Conservation (phyloP, 768 basidiomycete species). For the Sarcodon sp. region DNA sequence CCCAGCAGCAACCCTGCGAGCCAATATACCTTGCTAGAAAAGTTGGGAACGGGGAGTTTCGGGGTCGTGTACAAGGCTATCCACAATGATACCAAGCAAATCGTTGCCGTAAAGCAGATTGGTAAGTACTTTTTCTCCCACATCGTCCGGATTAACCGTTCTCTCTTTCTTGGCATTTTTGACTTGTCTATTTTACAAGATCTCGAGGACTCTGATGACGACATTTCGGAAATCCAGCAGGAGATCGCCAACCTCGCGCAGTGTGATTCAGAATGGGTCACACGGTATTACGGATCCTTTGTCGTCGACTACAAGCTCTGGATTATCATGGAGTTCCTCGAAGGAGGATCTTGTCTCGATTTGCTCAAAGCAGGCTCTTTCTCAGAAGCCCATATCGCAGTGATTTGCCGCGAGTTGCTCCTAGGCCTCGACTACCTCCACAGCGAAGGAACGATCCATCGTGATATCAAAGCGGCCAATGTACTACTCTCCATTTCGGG, state of each 20-base stretch:
- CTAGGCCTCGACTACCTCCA: slow-evolving; percentile 95
- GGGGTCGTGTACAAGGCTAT: slow-evolving; percentile 96
- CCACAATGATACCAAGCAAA: slow-evolving; percentile 87
- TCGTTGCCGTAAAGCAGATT: slow-evolving; percentile 98
- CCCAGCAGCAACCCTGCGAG: slow-evolving; percentile 74
- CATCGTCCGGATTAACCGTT: slow-evolving; percentile 1
- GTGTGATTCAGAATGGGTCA: slow-evolving; percentile 95
- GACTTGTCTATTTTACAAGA: slow-evolving; percentile 32
- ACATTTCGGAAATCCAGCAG: slow-evolving; percentile 96
- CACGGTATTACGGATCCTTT: slow-evolving; percentile 93
- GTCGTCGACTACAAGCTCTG: slow-evolving; percentile 95
- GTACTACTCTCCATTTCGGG: slow-evolving; percentile 83
- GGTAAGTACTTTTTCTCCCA: slow-evolving; percentile 35
- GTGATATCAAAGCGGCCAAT: slow-evolving; percentile 98
- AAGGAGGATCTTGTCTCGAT: slow-evolving; percentile 97
- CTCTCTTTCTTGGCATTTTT: neutral
- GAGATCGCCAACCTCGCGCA: slow-evolving; percentile 95
- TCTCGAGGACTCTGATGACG: slow-evolving; percentile 96
- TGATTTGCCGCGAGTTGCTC: slow-evolving; percentile 87
- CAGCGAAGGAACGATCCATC: slow-evolving; percentile 89
- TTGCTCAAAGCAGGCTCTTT: slow-evolving; percentile 87
- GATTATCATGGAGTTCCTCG: slow-evolving; percentile 99
- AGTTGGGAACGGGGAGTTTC: slow-evolving; percentile 95
- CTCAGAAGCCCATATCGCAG: slow-evolving; percentile 88
- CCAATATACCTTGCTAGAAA: slow-evolving; percentile 88